Conservation (phyloP, 208 protist species). For the Acanthamoeba polyphaga region DNA sequence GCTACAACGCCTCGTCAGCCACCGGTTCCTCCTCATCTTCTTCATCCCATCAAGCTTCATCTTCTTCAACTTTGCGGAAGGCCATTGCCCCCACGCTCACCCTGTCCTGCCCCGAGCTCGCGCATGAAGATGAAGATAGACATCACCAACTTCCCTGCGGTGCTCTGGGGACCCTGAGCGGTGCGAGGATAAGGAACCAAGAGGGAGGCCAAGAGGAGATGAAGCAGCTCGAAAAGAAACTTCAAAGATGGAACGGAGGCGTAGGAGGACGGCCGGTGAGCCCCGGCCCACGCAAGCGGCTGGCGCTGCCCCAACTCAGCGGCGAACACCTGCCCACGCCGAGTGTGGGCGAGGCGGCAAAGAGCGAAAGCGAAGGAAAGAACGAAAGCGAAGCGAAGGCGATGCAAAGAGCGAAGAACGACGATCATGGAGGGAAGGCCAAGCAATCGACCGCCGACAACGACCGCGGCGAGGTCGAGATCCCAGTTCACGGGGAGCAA, state of each 20-base stretch:
- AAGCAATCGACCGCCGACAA: neutral
- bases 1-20: neutral
- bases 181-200: neutral
- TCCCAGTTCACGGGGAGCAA: neutral
- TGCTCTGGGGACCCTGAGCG: neutral
- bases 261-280: constrained; percentile 1
- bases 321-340: neutral
- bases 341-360: neutral
- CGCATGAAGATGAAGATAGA: too few relatives aligned
- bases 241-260: neutral
- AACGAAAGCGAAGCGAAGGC: neutral
- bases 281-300: neutral
- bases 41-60: neutral
- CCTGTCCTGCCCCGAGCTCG: neutral
- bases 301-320: neutral
- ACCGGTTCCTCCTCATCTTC: neutral
- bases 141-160: too few relatives aligned
- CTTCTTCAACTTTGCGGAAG: neutral
- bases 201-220: neutral
- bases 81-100: neutral
- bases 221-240: neutral
- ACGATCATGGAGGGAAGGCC: neutral
- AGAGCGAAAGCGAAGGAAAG: neutral
- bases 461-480: neutral
- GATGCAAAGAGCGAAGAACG: neutral